These are phyloP conservation scores for Lactarius sanguifluus DNA, from an alignment of 768 basidiomycete genomes.

Conservation along the genomic window DNA sequence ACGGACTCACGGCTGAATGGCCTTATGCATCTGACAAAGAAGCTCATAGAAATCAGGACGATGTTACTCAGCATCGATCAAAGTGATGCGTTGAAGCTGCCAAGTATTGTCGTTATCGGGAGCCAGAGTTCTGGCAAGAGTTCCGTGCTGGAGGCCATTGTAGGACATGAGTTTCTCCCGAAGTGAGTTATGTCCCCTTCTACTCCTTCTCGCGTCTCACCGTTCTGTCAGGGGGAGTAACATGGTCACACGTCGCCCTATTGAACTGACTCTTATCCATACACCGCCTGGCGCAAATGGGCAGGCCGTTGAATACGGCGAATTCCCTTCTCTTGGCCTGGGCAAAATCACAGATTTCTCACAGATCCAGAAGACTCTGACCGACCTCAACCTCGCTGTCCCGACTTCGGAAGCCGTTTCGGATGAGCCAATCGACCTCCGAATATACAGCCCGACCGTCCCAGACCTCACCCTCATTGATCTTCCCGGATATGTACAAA, in stretches of 20 bases:
- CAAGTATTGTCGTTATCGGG: conserved; percentile 97
- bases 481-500: conserved; percentile 95
- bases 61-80: conserved; percentile 97
- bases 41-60: conserved; percentile 92
- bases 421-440: conserved; percentile 92
- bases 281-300: conserved; percentile 64
- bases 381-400: conserved; percentile 93
- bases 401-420: conserved; percentile 89
- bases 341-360: conserved; percentile 89
- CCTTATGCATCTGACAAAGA: conserved; percentile 89
- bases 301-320: conserved; percentile 77
- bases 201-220: conserved; percentile 6
- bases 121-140: conserved; percentile 99
- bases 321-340: conserved; percentile 87
- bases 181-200: conserved; percentile 62
- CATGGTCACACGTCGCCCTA: conserved; percentile 98
- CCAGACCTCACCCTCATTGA: conserved; percentile 98
- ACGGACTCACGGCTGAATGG: conserved; percentile 66
- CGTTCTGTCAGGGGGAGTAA: conserved; percentile 77
- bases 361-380: conserved; percentile 89
- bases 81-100: conserved; percentile 89
- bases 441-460: conserved; percentile 93
- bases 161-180: conserved; percentile 96
- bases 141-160: conserved; percentile 94
- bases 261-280: conserved; percentile 95